These are phyloP conservation scores for Cladorrhinum samala DNA, from an alignment of 495 filamentous ascomycete genomes.

Conservation along the genomic window DNA sequence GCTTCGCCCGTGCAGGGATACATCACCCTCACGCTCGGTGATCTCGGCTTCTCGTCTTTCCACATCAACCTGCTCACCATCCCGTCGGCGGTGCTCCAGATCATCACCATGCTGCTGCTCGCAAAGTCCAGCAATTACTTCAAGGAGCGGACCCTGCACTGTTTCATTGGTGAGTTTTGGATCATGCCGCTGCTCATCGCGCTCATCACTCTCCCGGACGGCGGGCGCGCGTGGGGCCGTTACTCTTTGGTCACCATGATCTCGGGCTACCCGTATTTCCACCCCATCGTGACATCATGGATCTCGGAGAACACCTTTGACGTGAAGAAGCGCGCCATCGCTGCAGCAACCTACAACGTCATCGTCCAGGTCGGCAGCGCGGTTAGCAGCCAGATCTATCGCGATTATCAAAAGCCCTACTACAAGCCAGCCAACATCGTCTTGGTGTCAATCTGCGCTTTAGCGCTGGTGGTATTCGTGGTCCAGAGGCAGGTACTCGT, in stretches of 20 bases:
- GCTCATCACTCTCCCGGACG: conserved; percentile 30
- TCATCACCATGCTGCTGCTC: conserved; percentile 40
- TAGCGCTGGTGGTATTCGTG: conserved; percentile 52
- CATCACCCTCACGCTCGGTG: conserved; percentile 54
- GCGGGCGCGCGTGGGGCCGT: conserved; percentile 34
- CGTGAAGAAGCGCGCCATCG: conserved; percentile 50
- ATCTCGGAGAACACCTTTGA: conserved; percentile 46
- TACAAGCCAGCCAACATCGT: conserved; percentile 63
- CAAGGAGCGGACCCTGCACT: conserved; percentile 41
- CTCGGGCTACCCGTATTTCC: conserved; percentile 48
- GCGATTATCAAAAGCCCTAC: conserved; percentile 54
- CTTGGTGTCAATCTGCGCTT: conserved; percentile 48
- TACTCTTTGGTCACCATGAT: conserved; percentile 47
- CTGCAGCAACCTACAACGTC: conserved; percentile 59
- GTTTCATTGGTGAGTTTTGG: conserved; percentile 42
- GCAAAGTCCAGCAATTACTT: conserved; percentile 39
- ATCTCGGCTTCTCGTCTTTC: conserved; percentile 60
- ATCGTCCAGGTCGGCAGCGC: conserved; percentile 56
- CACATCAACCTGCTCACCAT: conserved; percentile 66
- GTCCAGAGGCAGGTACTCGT: conserved; percentile 57
- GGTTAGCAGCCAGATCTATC: conserved; percentile 57
- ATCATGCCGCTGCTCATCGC: conserved; percentile 38
- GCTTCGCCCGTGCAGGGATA: conserved; percentile 48
- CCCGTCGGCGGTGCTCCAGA: conserved; percentile 41
- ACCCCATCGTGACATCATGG: conserved; percentile 38